Evolutionary conservation across 257 asterid genomes (phyloP).

Genomic region (Solanum phureja): DNA sequence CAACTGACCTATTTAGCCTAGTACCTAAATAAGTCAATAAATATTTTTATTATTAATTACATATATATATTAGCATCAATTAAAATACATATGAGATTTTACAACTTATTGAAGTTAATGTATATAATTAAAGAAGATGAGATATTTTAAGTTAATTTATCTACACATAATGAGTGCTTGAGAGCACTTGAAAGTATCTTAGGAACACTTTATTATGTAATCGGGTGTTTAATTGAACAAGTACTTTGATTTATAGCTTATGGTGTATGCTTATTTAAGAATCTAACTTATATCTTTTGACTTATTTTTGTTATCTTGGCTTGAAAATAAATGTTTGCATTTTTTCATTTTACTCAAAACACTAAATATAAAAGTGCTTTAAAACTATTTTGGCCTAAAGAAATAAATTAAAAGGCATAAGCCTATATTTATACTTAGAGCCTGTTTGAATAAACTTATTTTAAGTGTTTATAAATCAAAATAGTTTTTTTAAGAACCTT

Average conservation of each 20-base stretch:
- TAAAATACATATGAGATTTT: not conserved
- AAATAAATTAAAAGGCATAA: not conserved
- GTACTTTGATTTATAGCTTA: not conserved
- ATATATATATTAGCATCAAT: not conserved
- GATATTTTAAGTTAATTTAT: not conserved
- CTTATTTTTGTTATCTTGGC: not conserved
- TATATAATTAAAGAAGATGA: not conserved
- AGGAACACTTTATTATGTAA: not conserved
- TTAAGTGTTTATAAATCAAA: not conserved
- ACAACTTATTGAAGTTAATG: not conserved
- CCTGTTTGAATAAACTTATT: too few relatives aligned
- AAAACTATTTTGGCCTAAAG: not conserved
- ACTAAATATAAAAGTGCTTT: too few relatives aligned
- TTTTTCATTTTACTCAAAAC: not conserved
- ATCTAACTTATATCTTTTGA: not conserved
- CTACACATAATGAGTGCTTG: not conserved
- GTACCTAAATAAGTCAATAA: not conserved
- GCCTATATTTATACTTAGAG: too few relatives aligned
- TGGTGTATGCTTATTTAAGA: too few relatives aligned
- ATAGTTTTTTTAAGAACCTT: too few relatives aligned
- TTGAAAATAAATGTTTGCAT: too few relatives aligned
- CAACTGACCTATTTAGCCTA: not conserved
- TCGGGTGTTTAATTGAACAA: not conserved
- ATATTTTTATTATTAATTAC: not conserved
- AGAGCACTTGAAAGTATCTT: not conserved